Evolutionary conservation across 2,329 filamentous ascomycete genomes (phyloP), one percentile per base, ranked within the genome.

Genomic region (Penicillium decumbens): DNA sequence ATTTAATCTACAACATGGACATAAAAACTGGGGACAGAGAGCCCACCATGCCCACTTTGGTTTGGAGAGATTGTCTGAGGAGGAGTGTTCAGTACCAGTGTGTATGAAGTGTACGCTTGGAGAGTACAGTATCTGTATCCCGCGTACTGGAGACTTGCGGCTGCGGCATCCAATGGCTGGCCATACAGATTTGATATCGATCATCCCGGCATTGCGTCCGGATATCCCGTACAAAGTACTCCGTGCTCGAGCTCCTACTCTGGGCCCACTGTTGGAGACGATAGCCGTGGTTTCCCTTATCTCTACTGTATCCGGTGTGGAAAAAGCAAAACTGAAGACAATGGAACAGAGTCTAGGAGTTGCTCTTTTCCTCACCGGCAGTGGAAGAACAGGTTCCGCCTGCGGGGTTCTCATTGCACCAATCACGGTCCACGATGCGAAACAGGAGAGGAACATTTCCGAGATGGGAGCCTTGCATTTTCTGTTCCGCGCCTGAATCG

Each of bases 401-500:
- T 59, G 63, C 63, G 61, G 58, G 62, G 57, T 61, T 10, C n/a
- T 15, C 8, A 39, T 27, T 28, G 43, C 42, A 47, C 62, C 64
- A 67, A 66, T 66, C 58, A 64, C 6, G 37, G 39, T 23, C 12
- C 8, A 3, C 25, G 30, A 20, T 20, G 23, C 49, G 51, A 52
- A 47, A 52, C 54, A 56, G 29, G 49, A 44, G 41, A 29, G 50
- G 43, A 50, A 46, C 45, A 50, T 54, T 65, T 62, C 65, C 63
- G 52, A 62, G 62, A 43, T 59, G 55, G 56, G 60, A 62, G 59
- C 55, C 59, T 57, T 67, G 62, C 60, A 65, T 52, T 45, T 51
- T 37, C 33, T 37, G 33, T 9, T 18, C 15, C 12, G 27, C 27
- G 9, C 27, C 27, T 28, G 8, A 9, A 28, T 28, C 8, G 27